Base-by-base conservation (phyloP, 2,329 filamentous ascomycete species). In the Aureobasidium sp. region DNA sequence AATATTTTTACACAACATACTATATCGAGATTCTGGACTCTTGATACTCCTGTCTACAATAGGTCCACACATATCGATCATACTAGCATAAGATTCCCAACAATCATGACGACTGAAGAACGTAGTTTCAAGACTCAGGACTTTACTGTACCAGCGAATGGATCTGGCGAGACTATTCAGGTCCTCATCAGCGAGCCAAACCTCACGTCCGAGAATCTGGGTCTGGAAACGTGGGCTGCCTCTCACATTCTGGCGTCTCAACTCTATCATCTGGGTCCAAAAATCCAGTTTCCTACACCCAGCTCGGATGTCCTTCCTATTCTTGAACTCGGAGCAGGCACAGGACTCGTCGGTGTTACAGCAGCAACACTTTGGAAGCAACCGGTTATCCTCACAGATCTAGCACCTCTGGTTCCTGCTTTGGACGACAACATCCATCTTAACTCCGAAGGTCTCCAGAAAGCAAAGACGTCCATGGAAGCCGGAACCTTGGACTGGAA, bases 401-500 rank as follows among this genome's bases (percentile, higher is more conserved):
- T 80, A 8, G 68, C 69, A 8, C 71, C 74, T 10, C 74, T 79
- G 42, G 66, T 79, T 2, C 73, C 75, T 1, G 76, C 74, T 1
- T 66, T 79, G 23, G 68, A 69, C 20, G 68, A 71, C 11, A 80
- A 79, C 64, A 73, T 78, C n/a, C 56, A 61, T 4, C 68, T 78
- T 31, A 80, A 80, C 64, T 51, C 61, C 9, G 43, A 47, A 1
- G 59, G 71, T 5, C 53, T 75, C 0, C 29, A 60, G 1, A 42
- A 58, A 18, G 55, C 64, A 8, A 60, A 61, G 16, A 69, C 67
- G 7, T 42, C 47, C 8, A 70, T 73, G 3, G 50, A 54, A 13
- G 73, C 69, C 36, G 78, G 76, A 13, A 71, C 72, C 1, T 71
- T 82, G 18, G 80, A 82, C 69, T 82, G 80, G 80, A 72, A 66